phyloP scores from a whole-genome alignment of 23 red algal genomes.

The Gracilaria gracilis region DNA sequence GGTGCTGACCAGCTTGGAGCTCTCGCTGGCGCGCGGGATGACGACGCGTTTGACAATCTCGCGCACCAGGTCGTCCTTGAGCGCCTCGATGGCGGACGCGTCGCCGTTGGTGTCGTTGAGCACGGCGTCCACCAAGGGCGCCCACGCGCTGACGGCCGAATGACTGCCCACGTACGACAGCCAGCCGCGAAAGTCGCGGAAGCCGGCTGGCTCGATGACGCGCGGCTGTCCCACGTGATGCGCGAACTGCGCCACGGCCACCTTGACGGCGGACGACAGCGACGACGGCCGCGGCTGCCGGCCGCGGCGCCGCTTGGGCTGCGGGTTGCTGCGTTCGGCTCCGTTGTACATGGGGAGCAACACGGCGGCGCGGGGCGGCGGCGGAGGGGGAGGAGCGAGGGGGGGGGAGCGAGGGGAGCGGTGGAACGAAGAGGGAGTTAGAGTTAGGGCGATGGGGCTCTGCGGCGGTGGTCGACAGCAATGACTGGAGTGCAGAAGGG shows the following conservation, averaged over 20 bases:
- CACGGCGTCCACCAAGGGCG: constrained; percentile 33
- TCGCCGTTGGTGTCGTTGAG: constrained; percentile 22
- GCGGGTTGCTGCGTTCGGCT: background rate
- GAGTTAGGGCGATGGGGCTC: background rate
- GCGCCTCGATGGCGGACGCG: constrained; percentile 19
- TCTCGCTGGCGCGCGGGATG: constrained; percentile 50
- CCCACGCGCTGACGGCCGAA: constrained; percentile 18
- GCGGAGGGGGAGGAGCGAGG: background rate
- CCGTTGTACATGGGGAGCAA: background rate
- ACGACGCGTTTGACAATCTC: constrained; percentile 58
- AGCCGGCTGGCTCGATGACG: constrained; percentile 43
- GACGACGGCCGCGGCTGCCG: constrained; percentile 54
- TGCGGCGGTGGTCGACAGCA: no score
- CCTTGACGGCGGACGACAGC: constrained; percentile 34
- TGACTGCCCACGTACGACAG: constrained; percentile 14
- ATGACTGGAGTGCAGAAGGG: no score
- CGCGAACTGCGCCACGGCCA: constrained; percentile 5
- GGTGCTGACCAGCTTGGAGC: constrained; percentile 61
- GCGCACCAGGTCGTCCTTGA: constrained; percentile 50
- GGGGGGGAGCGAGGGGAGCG: background rate
- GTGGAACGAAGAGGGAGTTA: background rate
- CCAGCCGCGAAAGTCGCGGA: constrained; percentile 70
- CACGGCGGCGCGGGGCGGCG: background rate
- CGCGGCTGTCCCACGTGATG: constrained; percentile 35
- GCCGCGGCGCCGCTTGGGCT: constrained; percentile 36